Evolutionary conservation across 1,284 basidiomycete species (phyloP).

Genomic region (Neolentinus lepideus): DNA sequence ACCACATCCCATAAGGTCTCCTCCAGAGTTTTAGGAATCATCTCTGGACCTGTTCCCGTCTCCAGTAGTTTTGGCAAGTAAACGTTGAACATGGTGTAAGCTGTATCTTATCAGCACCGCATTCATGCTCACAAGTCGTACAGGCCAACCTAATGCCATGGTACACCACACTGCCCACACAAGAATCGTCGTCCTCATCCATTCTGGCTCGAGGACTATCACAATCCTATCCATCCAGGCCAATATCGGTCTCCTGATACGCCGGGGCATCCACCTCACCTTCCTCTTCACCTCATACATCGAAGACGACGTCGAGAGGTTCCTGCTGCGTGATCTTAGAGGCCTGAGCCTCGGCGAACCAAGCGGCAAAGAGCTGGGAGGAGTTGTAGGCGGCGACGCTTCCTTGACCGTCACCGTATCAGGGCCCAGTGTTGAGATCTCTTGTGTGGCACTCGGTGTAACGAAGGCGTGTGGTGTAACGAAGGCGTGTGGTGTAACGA

Average conservation of each 20-base stretch:
- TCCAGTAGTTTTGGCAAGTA: conserved; percentile 90
- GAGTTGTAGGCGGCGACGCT: neutral
- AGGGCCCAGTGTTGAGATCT: neutral
- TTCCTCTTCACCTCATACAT: conserved; percentile 34
- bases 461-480: no score
- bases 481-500: no score
- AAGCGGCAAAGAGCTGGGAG: neutral
- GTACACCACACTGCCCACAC: conserved; percentile 83
- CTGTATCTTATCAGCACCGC: conserved; percentile 28
- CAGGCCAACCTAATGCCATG: conserved; percentile 67
- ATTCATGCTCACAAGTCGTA: neutral
- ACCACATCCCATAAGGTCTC: conserved; percentile 78
- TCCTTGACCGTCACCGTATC: neutral
- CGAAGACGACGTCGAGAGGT: conserved; percentile 19
- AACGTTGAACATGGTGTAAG: conserved; percentile 96
- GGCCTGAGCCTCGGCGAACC: neutral
- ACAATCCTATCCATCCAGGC: conserved; percentile 69
- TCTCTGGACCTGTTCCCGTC: conserved; percentile 28
- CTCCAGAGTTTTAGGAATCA: conserved; percentile 36
- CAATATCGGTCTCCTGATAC: conserved; percentile 41
- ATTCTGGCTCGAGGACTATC: conserved; percentile 77
- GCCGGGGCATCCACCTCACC: conserved; percentile 37
- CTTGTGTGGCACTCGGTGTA: no score
- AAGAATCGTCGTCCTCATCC: conserved; percentile 77
- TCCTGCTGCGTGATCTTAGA: neutral